A percentile compares a stretch with the other conserved stretches of the same genome.
Evolutionary conservation across 1,139 yeast species (phyloP).

Genomic region (Spencermartinsiella ligniputridi): DNA sequence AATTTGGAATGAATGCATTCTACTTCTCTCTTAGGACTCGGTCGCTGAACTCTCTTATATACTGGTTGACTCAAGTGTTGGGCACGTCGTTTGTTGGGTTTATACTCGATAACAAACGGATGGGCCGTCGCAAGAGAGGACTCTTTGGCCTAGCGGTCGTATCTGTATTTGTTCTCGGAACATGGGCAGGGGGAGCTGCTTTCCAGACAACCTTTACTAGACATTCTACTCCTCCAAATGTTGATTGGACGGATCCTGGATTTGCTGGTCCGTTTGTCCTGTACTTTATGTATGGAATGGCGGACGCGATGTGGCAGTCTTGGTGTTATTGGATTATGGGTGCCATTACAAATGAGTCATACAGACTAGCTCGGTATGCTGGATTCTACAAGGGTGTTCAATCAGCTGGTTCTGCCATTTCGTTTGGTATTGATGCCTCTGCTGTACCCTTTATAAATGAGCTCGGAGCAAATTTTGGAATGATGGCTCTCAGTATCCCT

Average conservation of each 20-base stretch:
- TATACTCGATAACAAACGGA: conserved; percentile 14
- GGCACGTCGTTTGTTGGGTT: conserved; percentile 15
- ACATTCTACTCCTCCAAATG: conserved; percentile 14
- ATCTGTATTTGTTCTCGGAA: conserved; percentile 14
- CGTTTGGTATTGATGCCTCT: conserved; percentile 20
- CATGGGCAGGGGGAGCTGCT: conserved; percentile 21
- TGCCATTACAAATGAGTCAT: conserved; percentile 17
- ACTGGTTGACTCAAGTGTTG: conserved; percentile 19
- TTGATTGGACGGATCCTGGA: conserved; percentile 17
- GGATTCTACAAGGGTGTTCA: conserved; percentile 20
- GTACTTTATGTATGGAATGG: conserved; percentile 18
- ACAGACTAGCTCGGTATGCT: conserved; percentile 17
- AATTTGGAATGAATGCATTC: conserved; percentile 20
- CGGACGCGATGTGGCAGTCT: conserved; percentile 22
- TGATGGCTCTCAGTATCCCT: conserved; percentile 17
- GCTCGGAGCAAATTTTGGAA: conserved; percentile 16
- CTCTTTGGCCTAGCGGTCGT: conserved; percentile 18
- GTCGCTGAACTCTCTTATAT: conserved; percentile 17
- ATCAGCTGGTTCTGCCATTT: conserved; percentile 20
- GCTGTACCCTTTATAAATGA: conserved; percentile 20
- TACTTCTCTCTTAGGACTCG: conserved; percentile 20
- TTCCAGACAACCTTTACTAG: conserved; percentile 17
- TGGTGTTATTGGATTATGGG: conserved; percentile 24
- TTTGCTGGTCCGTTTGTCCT: conserved; percentile 19
- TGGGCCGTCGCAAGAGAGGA: conserved; percentile 16